phyloP scores from a whole-genome alignment of 108 stramenopile species.

The Pseudonitzschia delicatissima region DNA sequence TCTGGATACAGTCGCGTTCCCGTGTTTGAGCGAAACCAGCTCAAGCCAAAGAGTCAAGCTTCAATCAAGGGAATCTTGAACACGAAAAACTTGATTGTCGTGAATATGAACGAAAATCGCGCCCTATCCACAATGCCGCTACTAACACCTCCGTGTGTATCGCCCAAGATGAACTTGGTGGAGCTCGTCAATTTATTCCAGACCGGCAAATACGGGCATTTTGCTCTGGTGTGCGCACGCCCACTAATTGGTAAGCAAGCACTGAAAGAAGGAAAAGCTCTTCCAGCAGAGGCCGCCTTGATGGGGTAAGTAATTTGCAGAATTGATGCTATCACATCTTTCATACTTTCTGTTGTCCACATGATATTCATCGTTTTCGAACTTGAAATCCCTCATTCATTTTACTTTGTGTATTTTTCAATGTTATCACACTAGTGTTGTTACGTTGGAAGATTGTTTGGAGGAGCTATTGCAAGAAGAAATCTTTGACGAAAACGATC shows the following conservation, averaged over 20 bases:
- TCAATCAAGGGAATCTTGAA: conserved; percentile 54
- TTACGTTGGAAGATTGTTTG: conserved; percentile 79
- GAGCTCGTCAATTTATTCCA: conserved; percentile 77
- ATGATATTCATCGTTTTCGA: not conserved
- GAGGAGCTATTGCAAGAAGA: conserved; percentile 78
- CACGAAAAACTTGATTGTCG: conserved; percentile 63
- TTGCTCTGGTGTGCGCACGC: conserved; percentile 71
- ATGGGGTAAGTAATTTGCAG: conserved; percentile 44
- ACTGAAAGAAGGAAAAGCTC: conserved; percentile 39
- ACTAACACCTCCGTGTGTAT: conserved; percentile 52
- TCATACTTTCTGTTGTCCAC: not conserved
- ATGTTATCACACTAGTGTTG: conserved; percentile 22
- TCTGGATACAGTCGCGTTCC: conserved; percentile 73
- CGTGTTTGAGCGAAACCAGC: conserved; percentile 36
- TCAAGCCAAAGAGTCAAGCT: conserved; percentile 26
- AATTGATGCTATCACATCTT: not conserved
- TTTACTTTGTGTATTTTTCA: not conserved
- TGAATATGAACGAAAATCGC: conserved; percentile 56
- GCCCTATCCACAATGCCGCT: conserved; percentile 58
- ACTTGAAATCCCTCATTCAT: not conserved
- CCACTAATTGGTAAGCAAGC: conserved; percentile 49
- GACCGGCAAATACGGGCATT: conserved; percentile 61
- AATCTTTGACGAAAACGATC: conserved; percentile 76
- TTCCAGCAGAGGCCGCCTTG: conserved; percentile 61
- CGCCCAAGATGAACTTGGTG: conserved; percentile 63